Evolutionary conservation across 2,329 filamentous ascomycete genomes (phyloP).

Genomic region (Tolypocladium tropicale): DNA sequence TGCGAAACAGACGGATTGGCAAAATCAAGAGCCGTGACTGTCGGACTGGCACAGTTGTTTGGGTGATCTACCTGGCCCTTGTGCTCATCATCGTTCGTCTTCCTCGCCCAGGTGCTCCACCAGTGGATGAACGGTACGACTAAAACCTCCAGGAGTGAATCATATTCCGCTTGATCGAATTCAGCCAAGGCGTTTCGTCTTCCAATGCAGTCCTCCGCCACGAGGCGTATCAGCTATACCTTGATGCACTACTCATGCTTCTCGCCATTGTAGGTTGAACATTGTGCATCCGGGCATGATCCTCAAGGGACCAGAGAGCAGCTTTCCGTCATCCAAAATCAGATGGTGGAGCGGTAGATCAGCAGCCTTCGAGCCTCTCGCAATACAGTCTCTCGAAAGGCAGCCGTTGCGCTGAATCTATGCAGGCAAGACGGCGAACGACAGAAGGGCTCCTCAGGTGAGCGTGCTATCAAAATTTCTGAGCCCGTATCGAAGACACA

Average conservation of each 20-base stretch:
- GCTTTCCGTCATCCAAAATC: slow-evolving; percentile 2
- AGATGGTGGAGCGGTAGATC: slow-evolving; percentile 6
- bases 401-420: too few relatives aligned
- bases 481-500: too few relatives aligned
- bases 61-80: slow-evolving; percentile 19
- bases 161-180: slow-evolving; percentile 42
- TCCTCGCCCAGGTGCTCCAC: background rate
- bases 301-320: slow-evolving; percentile 4
- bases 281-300: slow-evolving; percentile 21
- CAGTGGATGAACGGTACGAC: too few relatives aligned
- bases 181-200: slow-evolving; percentile 24
- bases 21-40: slow-evolving; percentile 1
- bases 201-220: slow-evolving; percentile 12
- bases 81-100: slow-evolving; percentile 20
- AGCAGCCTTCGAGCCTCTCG: background rate
- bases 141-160: slow-evolving; percentile 25
- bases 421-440: too few relatives aligned
- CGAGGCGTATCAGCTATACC: slow-evolving; percentile 33
- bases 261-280: slow-evolving; percentile 28
- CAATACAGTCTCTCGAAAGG: too few relatives aligned
- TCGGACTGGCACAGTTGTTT: slow-evolving; percentile 1
- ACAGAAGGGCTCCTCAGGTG: too few relatives aligned
- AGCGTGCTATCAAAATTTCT: too few relatives aligned
- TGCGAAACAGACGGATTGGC: background rate
- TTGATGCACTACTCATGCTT: slow-evolving; percentile 31